phyloP scores from a whole-genome alignment of 495 filamentous ascomycete species.

The Evansstolkia leycettana region DNA sequence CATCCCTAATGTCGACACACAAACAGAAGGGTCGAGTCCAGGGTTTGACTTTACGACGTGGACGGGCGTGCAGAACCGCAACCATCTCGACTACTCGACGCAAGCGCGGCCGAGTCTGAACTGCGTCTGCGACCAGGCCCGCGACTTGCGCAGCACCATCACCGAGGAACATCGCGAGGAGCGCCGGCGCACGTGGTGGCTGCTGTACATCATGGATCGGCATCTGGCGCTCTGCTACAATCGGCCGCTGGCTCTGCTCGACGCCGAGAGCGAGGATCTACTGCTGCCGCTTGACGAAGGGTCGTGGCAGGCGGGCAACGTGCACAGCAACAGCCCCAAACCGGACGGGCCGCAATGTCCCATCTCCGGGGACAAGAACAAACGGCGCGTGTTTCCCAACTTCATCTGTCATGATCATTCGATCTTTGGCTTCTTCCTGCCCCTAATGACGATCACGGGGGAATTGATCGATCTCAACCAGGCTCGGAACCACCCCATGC shows the following conservation, averaged over 20 bases:
- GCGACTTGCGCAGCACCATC: slow-evolving; percentile 13
- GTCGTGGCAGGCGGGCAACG: slow-evolving; percentile 80
- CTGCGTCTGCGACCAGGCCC: slow-evolving; percentile 23
- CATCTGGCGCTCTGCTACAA: slow-evolving; percentile 84
- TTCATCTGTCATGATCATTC: slow-evolving; percentile 83
- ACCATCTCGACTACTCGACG: slow-evolving; percentile 25
- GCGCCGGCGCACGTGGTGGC: slow-evolving; percentile 81
- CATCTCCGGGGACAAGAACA: slow-evolving; percentile 32
- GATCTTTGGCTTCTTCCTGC: slow-evolving; percentile 86
- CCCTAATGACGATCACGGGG: slow-evolving; percentile 89
- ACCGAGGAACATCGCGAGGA: slow-evolving; percentile 80
- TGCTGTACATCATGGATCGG: slow-evolving; percentile 74
- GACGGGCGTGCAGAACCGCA: slow-evolving; percentile 29
- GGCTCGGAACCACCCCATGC: slow-evolving; percentile 77
- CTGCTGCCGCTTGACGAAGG: slow-evolving; percentile 80
- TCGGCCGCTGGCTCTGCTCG: slow-evolving; percentile 65
- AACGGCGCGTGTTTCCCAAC: slow-evolving; percentile 54
- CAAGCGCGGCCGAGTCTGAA: slow-evolving; percentile 29
- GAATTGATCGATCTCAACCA: slow-evolving; percentile 88
- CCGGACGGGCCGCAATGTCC: slow-evolving; percentile 36
- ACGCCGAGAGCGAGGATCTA: slow-evolving; percentile 76
- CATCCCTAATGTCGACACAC: slow-evolving; percentile 32
- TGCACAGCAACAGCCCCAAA: slow-evolving; percentile 42
- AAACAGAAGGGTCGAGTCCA: slow-evolving; percentile 25
- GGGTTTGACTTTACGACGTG: slow-evolving; percentile 39